A percentile compares a stretch with the other conserved stretches of the same genome.
These are phyloP conservation scores for Coriolopsis trogii DNA, from an alignment of 1,284 basidiomycete genomes.

Conservation along the genomic window DNA sequence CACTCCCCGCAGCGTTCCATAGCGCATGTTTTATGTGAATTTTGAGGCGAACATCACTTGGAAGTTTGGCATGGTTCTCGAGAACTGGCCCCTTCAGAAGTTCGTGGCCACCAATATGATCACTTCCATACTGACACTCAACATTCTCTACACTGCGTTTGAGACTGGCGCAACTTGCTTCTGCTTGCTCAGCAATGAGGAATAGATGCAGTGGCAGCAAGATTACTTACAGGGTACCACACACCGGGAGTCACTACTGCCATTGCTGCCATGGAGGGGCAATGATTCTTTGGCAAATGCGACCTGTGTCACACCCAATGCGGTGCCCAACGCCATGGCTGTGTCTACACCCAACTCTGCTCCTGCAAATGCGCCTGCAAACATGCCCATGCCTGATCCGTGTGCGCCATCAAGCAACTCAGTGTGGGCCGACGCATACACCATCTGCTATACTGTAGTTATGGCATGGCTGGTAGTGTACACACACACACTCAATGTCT, in stretches of 20 bases:
- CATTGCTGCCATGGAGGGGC: too few relatives aligned
- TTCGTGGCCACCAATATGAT: slow-evolving; percentile 6
- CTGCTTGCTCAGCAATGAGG: slow-evolving; percentile 14
- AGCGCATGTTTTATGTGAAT: slow-evolving; percentile 26
- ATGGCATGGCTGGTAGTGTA: too few relatives aligned
- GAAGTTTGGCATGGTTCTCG: slow-evolving; percentile 24
- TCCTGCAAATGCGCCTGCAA: too few relatives aligned
- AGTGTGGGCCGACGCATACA: too few relatives aligned
- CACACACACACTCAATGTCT: too few relatives aligned
- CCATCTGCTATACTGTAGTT: too few relatives aligned
- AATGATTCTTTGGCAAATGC: too few relatives aligned
- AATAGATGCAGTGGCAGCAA: slow-evolving; percentile 8
- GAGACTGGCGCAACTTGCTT: slow-evolving; percentile 12
- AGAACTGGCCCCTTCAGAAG: slow-evolving; percentile 28
- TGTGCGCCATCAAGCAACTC: too few relatives aligned
- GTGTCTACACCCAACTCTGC: too few relatives aligned
- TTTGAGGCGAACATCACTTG: slow-evolving; percentile 29
- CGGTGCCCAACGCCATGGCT: too few relatives aligned
- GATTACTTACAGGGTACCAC: not conserved
- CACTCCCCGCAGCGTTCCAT: slow-evolving; percentile 5
- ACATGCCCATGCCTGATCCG: too few relatives aligned
- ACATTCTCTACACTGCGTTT: slow-evolving; percentile 17
- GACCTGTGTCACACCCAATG: too few relatives aligned
- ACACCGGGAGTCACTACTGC: not conserved
- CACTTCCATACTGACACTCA: not conserved